Percentiles rank a stretch among this genome's conserved stretches.
phyloP scores from a whole-genome alignment of 179 eudicot species.

The Spergularia azorica region DNA sequence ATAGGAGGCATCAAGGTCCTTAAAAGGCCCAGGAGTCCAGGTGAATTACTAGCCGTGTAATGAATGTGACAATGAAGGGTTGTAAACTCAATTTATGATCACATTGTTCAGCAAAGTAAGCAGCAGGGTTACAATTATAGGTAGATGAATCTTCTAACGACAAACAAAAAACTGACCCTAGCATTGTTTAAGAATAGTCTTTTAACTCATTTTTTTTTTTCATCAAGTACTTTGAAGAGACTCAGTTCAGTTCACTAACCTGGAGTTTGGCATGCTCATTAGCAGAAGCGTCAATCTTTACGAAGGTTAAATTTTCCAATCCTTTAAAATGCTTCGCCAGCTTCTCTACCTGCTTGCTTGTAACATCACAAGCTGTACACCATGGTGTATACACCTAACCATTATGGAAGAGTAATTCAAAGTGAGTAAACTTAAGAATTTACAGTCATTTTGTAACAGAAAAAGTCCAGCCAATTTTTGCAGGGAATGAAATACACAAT shows the following conservation, averaged over 20 bases:
- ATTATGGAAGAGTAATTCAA: not conserved
- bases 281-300: constrained; percentile 77
- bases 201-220: not conserved
- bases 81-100: not conserved
- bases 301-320: constrained; percentile 65
- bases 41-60: not conserved
- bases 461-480: no score
- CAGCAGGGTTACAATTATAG: no score
- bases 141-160: no score
- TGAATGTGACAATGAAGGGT: not conserved
- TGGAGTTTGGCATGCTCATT: constrained; percentile 88
- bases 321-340: constrained; percentile 93
- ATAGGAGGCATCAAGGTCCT: no score
- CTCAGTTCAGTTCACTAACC: constrained; percentile 40
- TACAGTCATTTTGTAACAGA: not conserved
- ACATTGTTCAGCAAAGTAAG: no score
- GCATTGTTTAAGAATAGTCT: not conserved
- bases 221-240: not conserved
- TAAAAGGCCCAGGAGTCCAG: not conserved
- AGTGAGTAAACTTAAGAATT: not conserved
- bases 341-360: constrained; percentile 87
- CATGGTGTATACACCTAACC: constrained; percentile 85
- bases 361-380: constrained; percentile 79
- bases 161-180: not conserved
- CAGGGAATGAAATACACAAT: not conserved